Conservation (phyloP, 306 rosid species). For the Clitoria ternatea region DNA sequence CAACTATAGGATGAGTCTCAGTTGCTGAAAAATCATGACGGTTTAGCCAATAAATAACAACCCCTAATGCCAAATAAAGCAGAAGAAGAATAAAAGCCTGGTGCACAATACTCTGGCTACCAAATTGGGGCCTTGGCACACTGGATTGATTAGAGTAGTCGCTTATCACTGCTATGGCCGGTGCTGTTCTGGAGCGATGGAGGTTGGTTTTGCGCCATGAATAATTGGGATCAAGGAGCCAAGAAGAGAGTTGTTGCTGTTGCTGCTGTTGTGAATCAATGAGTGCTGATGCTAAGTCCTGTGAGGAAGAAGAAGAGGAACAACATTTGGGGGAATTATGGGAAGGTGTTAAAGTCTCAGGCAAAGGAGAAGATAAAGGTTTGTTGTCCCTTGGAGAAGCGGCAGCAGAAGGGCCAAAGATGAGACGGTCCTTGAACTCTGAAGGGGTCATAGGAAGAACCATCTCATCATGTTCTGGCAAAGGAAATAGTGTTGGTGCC, state of each 20-base stretch:
- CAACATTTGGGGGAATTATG: conserved; percentile 40
- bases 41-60: conserved; percentile 71
- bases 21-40: conserved; percentile 43
- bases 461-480: conserved; percentile 68
- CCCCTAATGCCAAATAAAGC: conserved; percentile 66
- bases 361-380: conserved; percentile 46
- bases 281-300: conserved; percentile 24
- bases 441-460: conserved; percentile 52
- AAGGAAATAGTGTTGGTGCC: conserved; percentile 32
- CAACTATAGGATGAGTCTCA: conserved; percentile 86
- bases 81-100: conserved; percentile 68
- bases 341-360: conserved; percentile 62
- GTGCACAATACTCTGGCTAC: conserved; percentile 48
- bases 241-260: conserved; percentile 27
- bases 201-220: conserved; percentile 51
- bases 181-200: conserved; percentile 91
- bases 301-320: conserved; percentile 46
- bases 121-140: conserved; percentile 50
- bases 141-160: conserved; percentile 33
- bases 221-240: conserved; percentile 70
- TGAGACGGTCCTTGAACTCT: conserved; percentile 74
- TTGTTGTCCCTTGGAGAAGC: conserved; percentile 42
- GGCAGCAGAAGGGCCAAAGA: conserved; percentile 52
- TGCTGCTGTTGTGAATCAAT: conserved; percentile 28
- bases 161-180: conserved; percentile 77